A percentile compares a stretch with the other conserved stretches of the same genome.
Evolutionary conservation across 495 filamentous ascomycete genomes (phyloP).

Genomic region (Sordaria brevicollis): DNA sequence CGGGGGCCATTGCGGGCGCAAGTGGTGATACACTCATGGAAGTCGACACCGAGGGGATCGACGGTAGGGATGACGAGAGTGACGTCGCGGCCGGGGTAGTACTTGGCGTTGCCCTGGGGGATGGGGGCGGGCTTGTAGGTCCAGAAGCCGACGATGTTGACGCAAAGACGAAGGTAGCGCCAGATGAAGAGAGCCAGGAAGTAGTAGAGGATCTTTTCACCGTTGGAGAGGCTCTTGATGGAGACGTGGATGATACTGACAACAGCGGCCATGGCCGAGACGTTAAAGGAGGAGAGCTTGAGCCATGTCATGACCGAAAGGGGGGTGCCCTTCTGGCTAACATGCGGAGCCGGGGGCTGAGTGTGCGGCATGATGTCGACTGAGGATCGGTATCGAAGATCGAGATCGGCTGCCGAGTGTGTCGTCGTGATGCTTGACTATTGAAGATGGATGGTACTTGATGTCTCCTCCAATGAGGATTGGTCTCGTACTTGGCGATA

Average conservation of each 20-base stretch:
- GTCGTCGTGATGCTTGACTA: neutral
- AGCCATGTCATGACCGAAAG: neutral
- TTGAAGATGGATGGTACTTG: neutral
- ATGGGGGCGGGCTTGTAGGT: conserved; percentile 28
- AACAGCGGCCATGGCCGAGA: neutral
- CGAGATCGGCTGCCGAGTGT: neutral
- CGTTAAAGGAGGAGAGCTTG: neutral
- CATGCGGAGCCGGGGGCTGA: no score
- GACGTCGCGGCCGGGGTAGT: conserved; percentile 33
- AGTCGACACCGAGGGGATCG: conserved; percentile 22
- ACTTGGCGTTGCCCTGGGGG: conserved; percentile 18
- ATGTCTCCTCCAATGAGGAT: neutral
- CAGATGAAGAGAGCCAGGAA: conserved; percentile 16
- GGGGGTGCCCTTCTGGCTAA: neutral
- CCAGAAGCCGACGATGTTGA: conserved; percentile 36
- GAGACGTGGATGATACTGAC: neutral
- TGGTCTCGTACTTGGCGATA: neutral
- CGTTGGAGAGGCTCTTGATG: neutral
- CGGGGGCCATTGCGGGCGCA: conserved; percentile 22
- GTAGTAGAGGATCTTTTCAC: conserved; percentile 4
- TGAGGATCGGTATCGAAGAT: neutral
- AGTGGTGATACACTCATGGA: conserved; percentile 21
- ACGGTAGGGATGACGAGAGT: conserved; percentile 48
- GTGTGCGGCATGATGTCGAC: neutral
- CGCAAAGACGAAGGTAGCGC: conserved; percentile 37